These are phyloP conservation scores for Brettanomyces anomalus DNA, from an alignment of 805 yeast genomes.

Conservation along the genomic window DNA sequence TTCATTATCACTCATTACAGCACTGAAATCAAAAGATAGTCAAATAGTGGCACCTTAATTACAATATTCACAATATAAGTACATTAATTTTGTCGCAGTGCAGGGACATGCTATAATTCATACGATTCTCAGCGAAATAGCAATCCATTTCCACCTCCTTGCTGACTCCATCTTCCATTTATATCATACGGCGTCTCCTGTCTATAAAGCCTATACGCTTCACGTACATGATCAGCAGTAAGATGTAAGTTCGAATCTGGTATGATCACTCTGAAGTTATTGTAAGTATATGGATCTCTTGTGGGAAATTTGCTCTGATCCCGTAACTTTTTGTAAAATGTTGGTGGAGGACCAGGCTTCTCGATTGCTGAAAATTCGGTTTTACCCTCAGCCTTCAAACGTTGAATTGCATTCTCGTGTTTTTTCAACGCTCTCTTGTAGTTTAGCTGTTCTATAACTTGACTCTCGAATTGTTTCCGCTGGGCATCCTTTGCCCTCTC, in stretches of 20 bases:
- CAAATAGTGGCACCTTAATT: no score
- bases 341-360: slow-evolving; percentile 17
- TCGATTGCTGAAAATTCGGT: slow-evolving; percentile 9
- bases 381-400: slow-evolving; percentile 33
- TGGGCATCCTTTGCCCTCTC: slow-evolving; percentile 74
- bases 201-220: slow-evolving; percentile 77
- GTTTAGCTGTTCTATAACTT: slow-evolving; percentile 29
- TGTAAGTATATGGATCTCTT: slow-evolving; percentile 6
- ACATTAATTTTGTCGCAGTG: not conserved
- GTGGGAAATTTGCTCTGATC: not conserved
- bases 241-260: slow-evolving; percentile 44
- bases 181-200: slow-evolving; percentile 58
- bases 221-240: slow-evolving; percentile 76
- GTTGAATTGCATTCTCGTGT: slow-evolving; percentile 24
- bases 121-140: slow-evolving; percentile 43
- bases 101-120: not conserved
- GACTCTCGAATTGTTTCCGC: slow-evolving; percentile 38
- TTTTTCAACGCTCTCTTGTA: slow-evolving; percentile 30
- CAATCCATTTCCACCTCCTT: slow-evolving; percentile 64
- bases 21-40: no score
- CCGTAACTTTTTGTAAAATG: slow-evolving; percentile 6
- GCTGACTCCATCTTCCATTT: slow-evolving; percentile 55
- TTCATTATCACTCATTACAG: no score
- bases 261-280: slow-evolving; percentile 12
- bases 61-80: not conserved